Conservation (phyloP, 495 filamentous ascomycete genomes). For the Penicillium mononematosum region DNA sequence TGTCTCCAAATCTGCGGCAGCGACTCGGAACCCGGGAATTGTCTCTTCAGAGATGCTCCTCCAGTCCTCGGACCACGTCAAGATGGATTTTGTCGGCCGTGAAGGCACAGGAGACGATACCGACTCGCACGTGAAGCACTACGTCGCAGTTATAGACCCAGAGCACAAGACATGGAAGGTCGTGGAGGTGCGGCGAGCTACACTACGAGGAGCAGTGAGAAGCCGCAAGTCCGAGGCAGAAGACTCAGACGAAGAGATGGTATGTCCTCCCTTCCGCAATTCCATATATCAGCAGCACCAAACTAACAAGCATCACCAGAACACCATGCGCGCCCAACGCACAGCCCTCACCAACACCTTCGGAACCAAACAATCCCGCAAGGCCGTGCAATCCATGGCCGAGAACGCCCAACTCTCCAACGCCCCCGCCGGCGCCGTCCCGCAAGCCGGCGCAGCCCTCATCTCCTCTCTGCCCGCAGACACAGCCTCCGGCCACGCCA, state of each 20-base stretch:
- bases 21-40: constrained; percentile 45
- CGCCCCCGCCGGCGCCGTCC: constrained; percentile 48
- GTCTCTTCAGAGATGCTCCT: constrained; percentile 66
- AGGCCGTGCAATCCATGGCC: constrained; percentile 71
- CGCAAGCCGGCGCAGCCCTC: constrained; percentile 58
- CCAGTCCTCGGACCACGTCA: constrained; percentile 70
- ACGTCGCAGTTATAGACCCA: constrained; percentile 82
- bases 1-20: constrained; percentile 29
- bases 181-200: constrained; percentile 71
- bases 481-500: constrained; percentile 58
- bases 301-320: constrained; percentile 28
- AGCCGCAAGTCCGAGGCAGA: constrained; percentile 45
- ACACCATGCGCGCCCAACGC: constrained; percentile 57
- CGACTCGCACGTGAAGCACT: constrained; percentile 74
- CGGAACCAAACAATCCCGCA: constrained; percentile 91
- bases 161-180: constrained; percentile 68
- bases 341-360: constrained; percentile 82
- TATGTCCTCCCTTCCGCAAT: constrained; percentile 17
- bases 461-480: constrained; percentile 58
- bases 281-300: background rate
- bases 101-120: constrained; percentile 63
- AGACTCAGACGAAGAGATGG: constrained; percentile 41
- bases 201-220: constrained; percentile 63
- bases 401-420: constrained; percentile 71
- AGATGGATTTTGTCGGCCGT: constrained; percentile 76